Base-by-base conservation (phyloP, 352 stramenopile species). In the Poterioochromonas sp. region DNA sequence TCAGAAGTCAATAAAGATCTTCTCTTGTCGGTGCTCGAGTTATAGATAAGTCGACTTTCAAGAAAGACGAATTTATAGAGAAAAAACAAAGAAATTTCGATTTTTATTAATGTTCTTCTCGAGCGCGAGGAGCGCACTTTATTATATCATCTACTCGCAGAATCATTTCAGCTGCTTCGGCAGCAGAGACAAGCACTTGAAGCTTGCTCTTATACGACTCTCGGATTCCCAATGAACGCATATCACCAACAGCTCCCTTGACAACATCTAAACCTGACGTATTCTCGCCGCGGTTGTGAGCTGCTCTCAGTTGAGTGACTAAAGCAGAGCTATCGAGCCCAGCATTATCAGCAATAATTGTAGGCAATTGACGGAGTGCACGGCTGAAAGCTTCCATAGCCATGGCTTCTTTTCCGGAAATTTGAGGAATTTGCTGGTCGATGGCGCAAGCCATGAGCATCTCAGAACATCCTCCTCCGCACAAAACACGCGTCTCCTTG, bases 141-240 rank as follows among this genome's bases (percentile, higher is more conserved):
- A 98, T 96, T 87, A 98, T 97, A 87, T 98, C 93, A 85, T 99
- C 96, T 79, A 99, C 95, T 82, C 96, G 88, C 79, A 99, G 86
- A 85, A 99, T 98, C 94, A 99, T 99, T 84, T 99, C 96, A 1
- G 95, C 95, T 1, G 96, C 96, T 85, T 99, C 96, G 8, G 93
- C 92, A 0, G 96, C 96, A 82, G 92, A 98, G 44, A 98, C 89
- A 3, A 99, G 84, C 29, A 84, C 82, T 79, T 85, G 80, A 32
- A 88, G 73, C 47, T 85, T 85, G 76, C 78, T 83, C 79, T 90
- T 88, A 74, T 93, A 90, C 32, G 90, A 88, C 84, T 99, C 96
- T 74, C 92, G 91, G 79, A 99, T 95, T 80, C 95, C 95, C n/a
- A 99, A 85, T 80, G 91, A 86, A 35, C 92, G 87, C 94, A 99